A percentile compares a stretch with the other conserved stretches of the same genome.
These are phyloP conservation scores for Talaromyces nanjingensis DNA, from an alignment of 495 filamentous ascomycete genomes.

Conservation along the genomic window DNA sequence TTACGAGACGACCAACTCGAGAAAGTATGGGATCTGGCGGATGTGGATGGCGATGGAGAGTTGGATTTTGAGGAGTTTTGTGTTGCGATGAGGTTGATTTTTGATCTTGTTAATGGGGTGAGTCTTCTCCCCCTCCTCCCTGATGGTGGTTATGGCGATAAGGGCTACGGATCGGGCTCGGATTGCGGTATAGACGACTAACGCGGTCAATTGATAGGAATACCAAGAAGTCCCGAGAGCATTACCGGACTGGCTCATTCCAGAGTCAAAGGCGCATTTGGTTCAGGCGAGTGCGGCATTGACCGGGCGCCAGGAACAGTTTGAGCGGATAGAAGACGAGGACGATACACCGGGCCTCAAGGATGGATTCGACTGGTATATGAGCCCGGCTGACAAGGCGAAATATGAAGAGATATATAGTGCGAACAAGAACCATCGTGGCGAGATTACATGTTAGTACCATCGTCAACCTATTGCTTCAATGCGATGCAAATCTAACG, in stretches of 20 bases:
- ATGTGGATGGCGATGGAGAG: constrained; percentile 94
- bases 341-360: constrained; percentile 78
- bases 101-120: constrained; percentile 93
- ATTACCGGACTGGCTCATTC: constrained; percentile 92
- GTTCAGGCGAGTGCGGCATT: constrained; percentile 84
- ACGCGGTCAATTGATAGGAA: constrained; percentile 49
- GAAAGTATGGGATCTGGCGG: constrained; percentile 93
- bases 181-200: background rate
- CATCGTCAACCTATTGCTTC: no score
- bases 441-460: constrained; percentile 69
- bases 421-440: constrained; percentile 76
- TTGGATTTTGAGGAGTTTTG: constrained; percentile 99
- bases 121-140: background rate
- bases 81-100: constrained; percentile 95
- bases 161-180: background rate
- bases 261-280: constrained; percentile 92
- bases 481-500: background rate
- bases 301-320: constrained; percentile 63
- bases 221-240: constrained; percentile 73
- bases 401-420: constrained; percentile 97
- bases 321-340: constrained; percentile 70
- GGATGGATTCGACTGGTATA: constrained; percentile 99
- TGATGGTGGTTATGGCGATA: background rate
- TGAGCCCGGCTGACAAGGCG: constrained; percentile 79
- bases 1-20: constrained; percentile 92